Evolutionary conservation across 148 eudicot species (phyloP).

Genomic region (Chenopodium formosanum): DNA sequence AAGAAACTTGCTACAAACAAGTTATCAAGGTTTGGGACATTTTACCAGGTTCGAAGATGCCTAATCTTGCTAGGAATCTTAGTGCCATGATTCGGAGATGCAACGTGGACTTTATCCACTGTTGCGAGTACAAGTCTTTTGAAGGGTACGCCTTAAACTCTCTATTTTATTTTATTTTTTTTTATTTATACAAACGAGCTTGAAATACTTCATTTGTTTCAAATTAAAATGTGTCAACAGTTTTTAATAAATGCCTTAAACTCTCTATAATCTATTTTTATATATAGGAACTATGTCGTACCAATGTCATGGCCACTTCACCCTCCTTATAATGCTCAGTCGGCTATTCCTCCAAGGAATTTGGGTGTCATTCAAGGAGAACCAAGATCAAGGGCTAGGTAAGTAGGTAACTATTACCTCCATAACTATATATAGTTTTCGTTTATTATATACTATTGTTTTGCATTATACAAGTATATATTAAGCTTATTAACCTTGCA

Average conservation of each 20-base stretch:
- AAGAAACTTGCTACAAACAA: constrained; percentile 32
- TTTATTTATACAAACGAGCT: no score
- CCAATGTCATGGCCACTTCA: constrained; percentile 21
- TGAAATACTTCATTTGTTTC: background rate
- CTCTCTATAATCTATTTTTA: no score
- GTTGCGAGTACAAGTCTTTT: constrained; percentile 26
- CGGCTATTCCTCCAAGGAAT: constrained; percentile 14
- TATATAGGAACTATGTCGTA: constrained; percentile 15
- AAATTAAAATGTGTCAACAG: no score
- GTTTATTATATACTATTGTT: background rate
- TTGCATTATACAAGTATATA: background rate
- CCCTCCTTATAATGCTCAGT: background rate
- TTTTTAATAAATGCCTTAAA: no score
- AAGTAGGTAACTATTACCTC: background rate
- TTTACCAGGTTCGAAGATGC: constrained; percentile 23
- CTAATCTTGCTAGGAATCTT: constrained; percentile 23
- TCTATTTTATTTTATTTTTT: no score
- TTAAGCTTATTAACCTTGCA: background rate
- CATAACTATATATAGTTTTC: background rate
- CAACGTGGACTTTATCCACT: constrained; percentile 25
- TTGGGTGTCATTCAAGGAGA: constrained; percentile 3
- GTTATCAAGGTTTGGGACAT: constrained; percentile 43
- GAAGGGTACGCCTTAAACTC: constrained; percentile 36
- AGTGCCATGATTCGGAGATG: constrained; percentile 27
- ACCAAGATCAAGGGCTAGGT: constrained; percentile 8